A percentile compares a stretch with the other conserved stretches of the same genome.
Conservation (phyloP, 768 basidiomycete species). For the Trametes meyenii region DNA sequence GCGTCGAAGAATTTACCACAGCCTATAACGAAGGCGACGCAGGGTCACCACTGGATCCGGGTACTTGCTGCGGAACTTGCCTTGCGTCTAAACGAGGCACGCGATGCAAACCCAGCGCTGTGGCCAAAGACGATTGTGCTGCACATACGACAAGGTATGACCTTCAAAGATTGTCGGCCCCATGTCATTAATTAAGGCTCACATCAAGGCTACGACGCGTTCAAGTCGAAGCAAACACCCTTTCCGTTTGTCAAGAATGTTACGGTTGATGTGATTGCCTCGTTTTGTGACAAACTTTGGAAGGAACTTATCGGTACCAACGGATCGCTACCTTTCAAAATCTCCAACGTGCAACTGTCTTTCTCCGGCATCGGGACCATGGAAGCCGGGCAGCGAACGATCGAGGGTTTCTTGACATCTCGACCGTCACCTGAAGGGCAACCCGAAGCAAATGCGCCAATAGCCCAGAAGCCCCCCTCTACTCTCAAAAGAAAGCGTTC, state of each 20-base stretch:
- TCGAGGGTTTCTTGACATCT: conserved; percentile 80
- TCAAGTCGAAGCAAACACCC: conserved; percentile 79
- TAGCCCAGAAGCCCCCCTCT: background rate
- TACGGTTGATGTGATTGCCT: conserved; percentile 74
- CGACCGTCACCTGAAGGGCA: conserved; percentile 29
- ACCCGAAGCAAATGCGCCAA: background rate
- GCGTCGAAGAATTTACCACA: conserved; percentile 93
- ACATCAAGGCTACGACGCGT: conserved; percentile 59
- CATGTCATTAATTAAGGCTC: no score
- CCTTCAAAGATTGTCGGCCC: no score
- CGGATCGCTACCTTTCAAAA: conserved; percentile 50
- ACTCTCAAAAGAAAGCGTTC: conserved; percentile 17
- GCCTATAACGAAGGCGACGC: conserved; percentile 68
- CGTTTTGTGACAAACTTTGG: conserved; percentile 81
- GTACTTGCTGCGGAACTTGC: conserved; percentile 91
- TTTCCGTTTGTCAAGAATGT: conserved; percentile 84
- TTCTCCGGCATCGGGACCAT: conserved; percentile 78
- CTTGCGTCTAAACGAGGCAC: conserved; percentile 79
- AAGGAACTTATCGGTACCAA: conserved; percentile 75
- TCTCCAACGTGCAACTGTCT: conserved; percentile 71
- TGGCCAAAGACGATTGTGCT: conserved; percentile 95
- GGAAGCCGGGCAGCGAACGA: conserved; percentile 81
- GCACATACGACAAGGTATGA: conserved; percentile 67
- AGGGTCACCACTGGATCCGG: conserved; percentile 89
- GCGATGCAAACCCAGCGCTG: conserved; percentile 67